phyloP scores from a whole-genome alignment of 352 stramenopile species.

The Globisporangium yorkense region DNA sequence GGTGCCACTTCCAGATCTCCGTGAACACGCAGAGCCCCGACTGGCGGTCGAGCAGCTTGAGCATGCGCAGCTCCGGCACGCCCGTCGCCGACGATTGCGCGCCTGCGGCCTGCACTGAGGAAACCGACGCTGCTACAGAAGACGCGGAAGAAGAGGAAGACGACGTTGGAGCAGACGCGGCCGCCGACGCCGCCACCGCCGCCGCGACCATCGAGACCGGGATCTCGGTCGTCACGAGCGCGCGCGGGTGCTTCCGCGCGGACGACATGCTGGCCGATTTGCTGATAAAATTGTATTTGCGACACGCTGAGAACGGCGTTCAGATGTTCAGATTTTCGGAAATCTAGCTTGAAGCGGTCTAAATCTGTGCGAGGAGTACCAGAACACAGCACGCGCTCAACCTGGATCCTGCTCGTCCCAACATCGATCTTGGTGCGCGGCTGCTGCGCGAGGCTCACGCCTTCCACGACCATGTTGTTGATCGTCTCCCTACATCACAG shows the following conservation, averaged over 20 bases:
- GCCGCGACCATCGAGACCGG: background rate
- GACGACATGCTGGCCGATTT: background rate
- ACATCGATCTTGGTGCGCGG: no score
- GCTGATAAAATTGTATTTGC: no score
- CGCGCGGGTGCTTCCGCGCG: background rate
- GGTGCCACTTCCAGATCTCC: slow-evolving; percentile 77
- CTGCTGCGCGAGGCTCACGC: no score
- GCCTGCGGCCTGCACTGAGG: no score
- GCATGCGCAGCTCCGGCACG: slow-evolving; percentile 50
- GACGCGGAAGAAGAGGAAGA: background rate
- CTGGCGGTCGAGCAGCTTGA: slow-evolving; percentile 65
- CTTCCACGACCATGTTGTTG: no score
- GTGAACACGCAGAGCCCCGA: slow-evolving; percentile 74
- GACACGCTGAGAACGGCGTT: no score
- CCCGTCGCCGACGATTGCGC: background rate
- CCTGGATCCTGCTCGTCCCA: no score
- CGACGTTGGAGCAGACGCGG: background rate
- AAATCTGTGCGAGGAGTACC: no score
- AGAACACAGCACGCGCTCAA: no score
- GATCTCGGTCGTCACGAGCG: background rate
- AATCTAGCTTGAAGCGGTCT: no score
- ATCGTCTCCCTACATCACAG: no score
- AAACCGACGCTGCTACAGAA: background rate
- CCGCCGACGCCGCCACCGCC: background rate
- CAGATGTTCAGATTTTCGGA: no score